Evolutionary conservation across 176 grass and related monocot species (phyloP), one percentile per base, ranked within the genome.

Genomic region (Elaeis guineensis): DNA sequence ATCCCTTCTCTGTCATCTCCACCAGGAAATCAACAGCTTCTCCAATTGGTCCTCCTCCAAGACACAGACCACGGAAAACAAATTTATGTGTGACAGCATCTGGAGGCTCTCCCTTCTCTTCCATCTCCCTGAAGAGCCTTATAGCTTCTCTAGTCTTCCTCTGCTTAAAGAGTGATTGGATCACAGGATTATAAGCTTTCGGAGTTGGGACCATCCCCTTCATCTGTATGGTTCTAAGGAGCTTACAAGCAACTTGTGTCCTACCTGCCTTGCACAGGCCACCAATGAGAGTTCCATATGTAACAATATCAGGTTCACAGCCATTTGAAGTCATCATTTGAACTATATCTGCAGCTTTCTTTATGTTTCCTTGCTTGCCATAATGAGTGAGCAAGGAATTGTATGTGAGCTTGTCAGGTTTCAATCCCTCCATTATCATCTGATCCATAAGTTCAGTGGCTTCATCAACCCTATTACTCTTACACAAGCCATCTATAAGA

Each of bases 381-480:
- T 96, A 86, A 79, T 96, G 83, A 57, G 75, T 82, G 44, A 96
- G 84, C 74, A 90, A 76, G 44, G 83, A 87, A 65, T 87, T 96
- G 39, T 87, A 96, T 44, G 92, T 90, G 75, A 90, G 80, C 69
- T 82, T 87, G 72, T 87, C 73, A 48, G 92, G 83, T 70, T 80
- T 72, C 72, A 96, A 65, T 53, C 86, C 80, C 63, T 90, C 81
- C 50, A 65, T 62, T 54, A 75, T 67, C 87, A 96, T 90, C 65
- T 96, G 80, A 67, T 82, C 67, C 61, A 90, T 79, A 56, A 96
- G 75, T 49, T 87, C 72, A 19, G 66, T 79, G 61, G 87, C 92
- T 64, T 90, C 87, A 52, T 90, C 80, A 59, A 90, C 82, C 72
- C 75, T 75, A 28, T 85, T 67, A 19, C 55, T 67, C 68, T 82